Base-by-base conservation (phyloP, 805 yeast species). In the Vanderwaltozyma verrucispora region DNA sequence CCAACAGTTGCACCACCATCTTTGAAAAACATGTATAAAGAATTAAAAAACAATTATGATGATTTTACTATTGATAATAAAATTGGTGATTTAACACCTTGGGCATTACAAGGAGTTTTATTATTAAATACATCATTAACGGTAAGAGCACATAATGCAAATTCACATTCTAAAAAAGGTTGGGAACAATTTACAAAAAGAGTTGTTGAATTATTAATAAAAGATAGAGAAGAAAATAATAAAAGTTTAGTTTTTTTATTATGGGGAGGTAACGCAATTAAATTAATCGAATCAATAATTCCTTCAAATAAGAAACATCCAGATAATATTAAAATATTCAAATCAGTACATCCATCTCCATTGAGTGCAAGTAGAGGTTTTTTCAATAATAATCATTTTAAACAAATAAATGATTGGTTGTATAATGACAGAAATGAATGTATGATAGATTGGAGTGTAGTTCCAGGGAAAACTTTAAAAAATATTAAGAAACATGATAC, bases 341-440 rank as follows among this genome's bases (percentile, higher is more conserved):
- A 71, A 43, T 69, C 86, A 0, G 96, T 87, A 0, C 99, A 92
- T 60, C 99, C 99, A 1, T 82, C 94, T 20, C 99, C 99, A 1
- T 63, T 92, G 35, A 82, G 95, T 44, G 98, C 98, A 0, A 69
- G 80, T 15, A 95, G 92, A 2, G 63, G 63, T 0, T 92, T 82
- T 58, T 88, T 89, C 49, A 77, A 77, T 2, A 76, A 81, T 47
- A 62, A 66, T 17, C 96, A 86, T 51, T 89, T 87, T 59, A 67
- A 57, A 36, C 70, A 72, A 51, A 76, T 89, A 30, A 89, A 92
- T 54, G 74, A 74, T 7, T 89, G 95, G 95, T 64, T 89, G 2
- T 41, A 41, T 27, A 47, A 51, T 13, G 62, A 65, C 24, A 52
- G 62, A 14, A 51, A 58, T 2, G 59, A 56, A 20, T 52, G 59